Evolutionary conservation across 2,329 filamentous ascomycete species (phyloP), one percentile per base, ranked within the genome.

Genomic region (Beauveria caledonica): DNA sequence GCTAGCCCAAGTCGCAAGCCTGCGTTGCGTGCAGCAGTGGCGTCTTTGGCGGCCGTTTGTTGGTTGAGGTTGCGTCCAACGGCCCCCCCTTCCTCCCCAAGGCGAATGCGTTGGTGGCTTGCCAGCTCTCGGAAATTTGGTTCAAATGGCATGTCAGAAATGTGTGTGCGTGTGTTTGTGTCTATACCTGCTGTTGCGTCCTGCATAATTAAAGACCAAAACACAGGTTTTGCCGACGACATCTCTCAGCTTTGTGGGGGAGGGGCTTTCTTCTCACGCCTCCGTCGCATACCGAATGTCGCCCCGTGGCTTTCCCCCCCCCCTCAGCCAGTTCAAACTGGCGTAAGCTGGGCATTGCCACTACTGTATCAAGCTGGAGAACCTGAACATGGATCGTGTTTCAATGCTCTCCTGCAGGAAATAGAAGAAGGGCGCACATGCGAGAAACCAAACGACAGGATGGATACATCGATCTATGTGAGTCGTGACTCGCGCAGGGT

Each of bases 41-140:
- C 57, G 57, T 59, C 56, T 44, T 51, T 58, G 45, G 36, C 45
- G 23, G 25, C 46, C 36, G 46, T 46, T 44, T 44, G 56, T 58
- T 51, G 56, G 56, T 42, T 58, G n/a, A 25, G 33, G 5, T 21
- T 2, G 36, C 39, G 23, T 40, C 46, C 19, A 21, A 19, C 27
- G 17, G 10, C 40, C 36, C 53, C 9, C 52, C 9, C 40, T n/a
- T 45, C 25, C 25, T 55, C 17, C 29, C 25, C 17, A 17, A 19
- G 19, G 21, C 21, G 44, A 19, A 36, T 27, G 27, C 51, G 40
- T 54, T 39, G 25, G 54, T 57, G 44, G 53, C 44, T 57, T 57
- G 44, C 54, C 36, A 8, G 33, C 21, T 33, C 29, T 33, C 44
- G 54, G 54, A 57, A 57, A 57, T 57, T 57, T 49, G 54, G 44